phyloP scores from a whole-genome alignment of 768 basidiomycete genomes.

The Hebeloma cylindrosporum region DNA sequence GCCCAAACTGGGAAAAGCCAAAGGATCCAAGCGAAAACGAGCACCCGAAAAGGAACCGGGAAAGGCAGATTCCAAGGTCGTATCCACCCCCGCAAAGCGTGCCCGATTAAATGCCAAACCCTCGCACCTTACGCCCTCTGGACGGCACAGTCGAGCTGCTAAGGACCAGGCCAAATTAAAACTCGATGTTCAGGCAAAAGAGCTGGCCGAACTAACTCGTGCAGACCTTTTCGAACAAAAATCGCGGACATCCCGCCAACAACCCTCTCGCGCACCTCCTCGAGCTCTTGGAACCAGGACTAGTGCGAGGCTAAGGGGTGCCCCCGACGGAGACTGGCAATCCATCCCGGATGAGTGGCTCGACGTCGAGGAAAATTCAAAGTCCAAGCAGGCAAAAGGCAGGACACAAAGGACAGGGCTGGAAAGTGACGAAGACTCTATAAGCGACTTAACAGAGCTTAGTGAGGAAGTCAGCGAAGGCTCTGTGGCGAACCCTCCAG shows the following conservation, averaged over 20 bases:
- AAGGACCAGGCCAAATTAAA: constrained; percentile 71
- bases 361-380: constrained; percentile 22
- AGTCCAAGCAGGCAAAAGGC: constrained; percentile 14
- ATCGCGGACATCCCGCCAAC: constrained; percentile 13
- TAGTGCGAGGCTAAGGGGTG: constrained; percentile 64
- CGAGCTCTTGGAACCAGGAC: constrained; percentile 53
- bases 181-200: constrained; percentile 66
- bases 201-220: constrained; percentile 61
- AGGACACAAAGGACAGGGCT: constrained; percentile 48
- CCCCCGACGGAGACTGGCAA: constrained; percentile 72
- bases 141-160: constrained; percentile 58
- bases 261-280: constrained; percentile 8
- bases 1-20: constrained; percentile 43
- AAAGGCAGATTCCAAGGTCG: constrained; percentile 11
- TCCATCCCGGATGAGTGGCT: constrained; percentile 78
- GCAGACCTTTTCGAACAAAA: constrained; percentile 48
- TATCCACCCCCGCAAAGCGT: constrained; percentile 14
- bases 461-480: constrained; percentile 44
- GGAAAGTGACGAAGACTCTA: constrained; percentile 59
- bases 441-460: constrained; percentile 77
- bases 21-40: constrained; percentile 41
- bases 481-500: background rate
- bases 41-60: constrained; percentile 14
- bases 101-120: constrained; percentile 7
- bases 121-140: constrained; percentile 22